Conservation (phyloP, 83 land plant species). For the Picea mariana region DNA sequence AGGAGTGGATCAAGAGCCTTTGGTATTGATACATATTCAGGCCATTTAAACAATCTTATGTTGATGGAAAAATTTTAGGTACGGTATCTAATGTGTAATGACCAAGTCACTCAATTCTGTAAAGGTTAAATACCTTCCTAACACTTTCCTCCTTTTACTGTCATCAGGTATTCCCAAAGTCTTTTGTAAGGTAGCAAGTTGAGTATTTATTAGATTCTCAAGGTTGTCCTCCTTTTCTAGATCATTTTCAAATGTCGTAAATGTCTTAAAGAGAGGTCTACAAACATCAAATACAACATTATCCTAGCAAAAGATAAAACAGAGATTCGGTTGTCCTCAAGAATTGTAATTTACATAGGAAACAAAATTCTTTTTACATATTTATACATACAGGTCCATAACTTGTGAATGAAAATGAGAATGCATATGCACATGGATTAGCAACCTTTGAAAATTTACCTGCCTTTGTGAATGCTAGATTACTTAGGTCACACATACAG, state of each 20-base stretch:
- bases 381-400: no score
- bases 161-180: constrained; percentile 35
- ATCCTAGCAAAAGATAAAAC: constrained; percentile 28
- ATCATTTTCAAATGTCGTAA: constrained; percentile 37
- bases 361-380: no score
- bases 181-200: constrained; percentile 33
- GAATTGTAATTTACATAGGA: no score
- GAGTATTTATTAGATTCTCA: constrained; percentile 36
- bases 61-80: constrained; percentile 14
- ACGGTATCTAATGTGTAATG: constrained; percentile 50
- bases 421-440: no score
- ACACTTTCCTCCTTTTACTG: constrained; percentile 22
- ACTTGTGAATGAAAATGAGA: no score
- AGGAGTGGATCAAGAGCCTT: no score
- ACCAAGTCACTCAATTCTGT: constrained; percentile 59
- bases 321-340: no score
- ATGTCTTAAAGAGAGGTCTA: constrained; percentile 24
- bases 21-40: no score
- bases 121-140: constrained; percentile 51
- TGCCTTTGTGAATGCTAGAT: no score
- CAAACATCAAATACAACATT: constrained; percentile 53
- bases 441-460: no score
- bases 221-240: constrained; percentile 32
- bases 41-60: no score
- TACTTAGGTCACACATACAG: no score